Conservation (phyloP, 2,329 filamentous ascomycete genomes). For the Ambrosiella xylebori region DNA sequence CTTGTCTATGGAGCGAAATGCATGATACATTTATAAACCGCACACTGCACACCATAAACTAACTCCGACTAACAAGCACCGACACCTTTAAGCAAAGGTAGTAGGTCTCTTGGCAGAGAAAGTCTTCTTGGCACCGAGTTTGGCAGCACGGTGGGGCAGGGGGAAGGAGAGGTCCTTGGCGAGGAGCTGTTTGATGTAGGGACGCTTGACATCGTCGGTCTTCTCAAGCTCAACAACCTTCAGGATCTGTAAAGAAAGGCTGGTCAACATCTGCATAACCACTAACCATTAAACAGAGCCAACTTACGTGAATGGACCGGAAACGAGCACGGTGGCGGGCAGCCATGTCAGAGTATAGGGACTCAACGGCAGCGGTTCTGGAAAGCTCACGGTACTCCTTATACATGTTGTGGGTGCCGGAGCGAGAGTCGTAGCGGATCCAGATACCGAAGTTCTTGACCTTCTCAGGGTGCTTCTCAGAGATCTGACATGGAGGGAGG, state of each 20-base stretch:
- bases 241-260: constrained; percentile 51
- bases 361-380: constrained; percentile 83
- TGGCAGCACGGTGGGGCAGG: constrained; percentile 87
- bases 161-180: constrained; percentile 94
- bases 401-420: constrained; percentile 99
- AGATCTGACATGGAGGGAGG: constrained; percentile 42
- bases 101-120: constrained; percentile 86
- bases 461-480: constrained; percentile 97
- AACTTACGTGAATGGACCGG: constrained; percentile 91
- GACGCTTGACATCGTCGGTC: constrained; percentile 83
- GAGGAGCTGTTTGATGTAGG: constrained; percentile 98
- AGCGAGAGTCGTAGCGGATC: constrained; percentile 99
- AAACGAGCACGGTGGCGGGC: constrained; percentile 93
- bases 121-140: constrained; percentile 70
- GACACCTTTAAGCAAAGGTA: constrained; percentile 79
- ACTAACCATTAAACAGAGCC: not conserved
- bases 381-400: constrained; percentile 99
- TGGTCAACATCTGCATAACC: not conserved
- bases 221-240: constrained; percentile 97
- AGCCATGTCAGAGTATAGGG: constrained; percentile 99
- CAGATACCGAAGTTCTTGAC: constrained; percentile 99
- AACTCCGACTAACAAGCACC: constrained; percentile 30
- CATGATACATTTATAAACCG: constrained; percentile 41
- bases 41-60: constrained; percentile 44
- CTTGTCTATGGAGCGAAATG: constrained; percentile 24